Conservation (phyloP, 331 rosid genomes). For the Saraca asoca region DNA sequence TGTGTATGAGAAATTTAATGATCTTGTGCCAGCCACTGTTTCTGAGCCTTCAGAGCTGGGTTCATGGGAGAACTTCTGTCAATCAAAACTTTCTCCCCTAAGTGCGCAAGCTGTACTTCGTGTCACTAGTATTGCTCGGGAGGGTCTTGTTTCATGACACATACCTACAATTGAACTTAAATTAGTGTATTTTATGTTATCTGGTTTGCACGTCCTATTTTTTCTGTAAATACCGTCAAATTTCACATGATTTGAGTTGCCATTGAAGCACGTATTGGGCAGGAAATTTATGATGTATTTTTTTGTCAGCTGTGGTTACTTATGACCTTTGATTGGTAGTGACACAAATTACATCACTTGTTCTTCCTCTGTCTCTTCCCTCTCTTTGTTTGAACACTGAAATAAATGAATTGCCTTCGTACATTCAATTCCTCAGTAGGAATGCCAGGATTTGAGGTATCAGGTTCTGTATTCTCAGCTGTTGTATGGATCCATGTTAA, state of each 20-base stretch:
- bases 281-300: constrained; percentile 45
- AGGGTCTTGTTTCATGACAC: constrained; percentile 83
- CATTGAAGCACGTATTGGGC: constrained; percentile 56
- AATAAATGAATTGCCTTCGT: no score
- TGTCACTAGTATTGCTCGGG: constrained; percentile 70
- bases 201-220: constrained; percentile 52
- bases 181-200: constrained; percentile 40
- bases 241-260: constrained; percentile 57
- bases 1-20: constrained; percentile 63
- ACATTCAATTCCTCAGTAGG: no score
- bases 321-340: no score
- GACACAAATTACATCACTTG: no score
- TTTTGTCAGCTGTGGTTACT: constrained; percentile 20
- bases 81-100: constrained; percentile 79
- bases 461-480: no score
- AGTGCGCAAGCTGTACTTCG: constrained; percentile 98
- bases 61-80: constrained; percentile 93
- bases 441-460: no score
- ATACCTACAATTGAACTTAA: constrained; percentile 22
- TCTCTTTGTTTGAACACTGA: no score
- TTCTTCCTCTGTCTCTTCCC: no score
- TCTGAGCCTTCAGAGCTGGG: constrained; percentile 50
- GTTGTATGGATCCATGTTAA: no score
- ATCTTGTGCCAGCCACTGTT: constrained; percentile 43
- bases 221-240: constrained; percentile 66